Conservation (phyloP, 179 eudicot species). For the Dionaea muscipula region DNA sequence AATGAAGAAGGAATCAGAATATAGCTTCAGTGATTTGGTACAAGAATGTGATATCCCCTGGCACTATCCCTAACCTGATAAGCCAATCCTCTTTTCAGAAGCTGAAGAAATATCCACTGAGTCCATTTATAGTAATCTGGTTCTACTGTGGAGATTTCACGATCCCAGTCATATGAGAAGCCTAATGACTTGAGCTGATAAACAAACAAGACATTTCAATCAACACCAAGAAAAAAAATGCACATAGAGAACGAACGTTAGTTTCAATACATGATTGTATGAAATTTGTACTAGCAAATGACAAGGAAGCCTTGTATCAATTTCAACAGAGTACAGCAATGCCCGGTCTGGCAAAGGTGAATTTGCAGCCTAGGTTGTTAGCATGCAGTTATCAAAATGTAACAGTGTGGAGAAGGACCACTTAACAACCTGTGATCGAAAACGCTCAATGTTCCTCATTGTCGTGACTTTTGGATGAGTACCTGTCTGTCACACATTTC, state of each 20-base stretch:
- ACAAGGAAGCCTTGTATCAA: too few relatives aligned
- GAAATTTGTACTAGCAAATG: too few relatives aligned
- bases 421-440: slow-evolving; percentile 59
- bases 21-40: not conserved
- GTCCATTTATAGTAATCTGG: slow-evolving; percentile 99
- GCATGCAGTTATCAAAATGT: not conserved
- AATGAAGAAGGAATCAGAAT: slow-evolving; percentile 4
- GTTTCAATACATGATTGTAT: too few relatives aligned
- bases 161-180: slow-evolving; percentile 98
- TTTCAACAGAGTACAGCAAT: too few relatives aligned
- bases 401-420: not conserved
- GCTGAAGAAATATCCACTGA: slow-evolving; percentile 99
- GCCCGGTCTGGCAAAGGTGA: too few relatives aligned
- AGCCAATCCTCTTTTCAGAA: slow-evolving; percentile 82
- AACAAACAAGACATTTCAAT: slow-evolving; percentile 13
- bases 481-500: slow-evolving; percentile 66
- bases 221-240: not conserved
- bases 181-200: slow-evolving; percentile 85
- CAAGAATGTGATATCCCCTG: not conserved
- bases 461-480: slow-evolving; percentile 97
- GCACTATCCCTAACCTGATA: slow-evolving; percentile 54
- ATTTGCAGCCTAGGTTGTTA: too few relatives aligned
- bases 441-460: slow-evolving; percentile 67
- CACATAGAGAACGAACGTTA: too few relatives aligned
- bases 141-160: slow-evolving; percentile 91